Evolutionary conservation across 371 early-diverging fungal species (phyloP).

Genomic region (Funneliformis caledonium): DNA sequence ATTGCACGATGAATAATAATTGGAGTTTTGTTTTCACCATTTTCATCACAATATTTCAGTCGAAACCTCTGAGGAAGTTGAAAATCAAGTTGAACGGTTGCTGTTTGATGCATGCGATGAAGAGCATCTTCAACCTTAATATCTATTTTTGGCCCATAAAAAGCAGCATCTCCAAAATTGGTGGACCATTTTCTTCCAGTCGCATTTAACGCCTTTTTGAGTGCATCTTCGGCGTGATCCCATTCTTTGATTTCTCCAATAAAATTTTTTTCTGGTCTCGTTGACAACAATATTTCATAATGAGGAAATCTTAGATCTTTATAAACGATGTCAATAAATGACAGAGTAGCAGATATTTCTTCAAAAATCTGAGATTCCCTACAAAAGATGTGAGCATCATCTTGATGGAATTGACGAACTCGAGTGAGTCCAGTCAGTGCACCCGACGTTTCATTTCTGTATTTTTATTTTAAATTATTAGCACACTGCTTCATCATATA

Average conservation of each 20-base stretch:
- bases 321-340: conserved; percentile 91
- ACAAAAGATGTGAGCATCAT: conserved; percentile 99
- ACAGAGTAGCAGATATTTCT: conserved; percentile 84
- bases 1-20: conserved; percentile 99
- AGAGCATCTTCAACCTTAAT: conserved; percentile 96
- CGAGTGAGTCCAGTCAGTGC: conserved; percentile 98
- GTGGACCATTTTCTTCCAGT: conserved; percentile 85
- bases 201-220: conserved; percentile 80
- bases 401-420: conserved; percentile 99
- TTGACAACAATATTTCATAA: conserved; percentile 90
- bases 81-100: conserved; percentile 99
- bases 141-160: conserved; percentile 99
- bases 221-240: conserved; percentile 89
- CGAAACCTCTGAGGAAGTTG: conserved; percentile 95
- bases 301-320: conserved; percentile 81
- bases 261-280: conserved; percentile 87
- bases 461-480: conserved; percentile 8
- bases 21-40: conserved; percentile 78
- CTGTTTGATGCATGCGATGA: conserved; percentile 95
- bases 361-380: conserved; percentile 75
- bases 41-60: conserved; percentile 82
- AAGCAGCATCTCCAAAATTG: conserved; percentile 99
- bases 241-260: conserved; percentile 93
- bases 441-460: conserved; percentile 95
- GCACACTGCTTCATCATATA: background rate